phyloP scores from a whole-genome alignment of 768 basidiomycete species.

The Sutorius australiensis region DNA sequence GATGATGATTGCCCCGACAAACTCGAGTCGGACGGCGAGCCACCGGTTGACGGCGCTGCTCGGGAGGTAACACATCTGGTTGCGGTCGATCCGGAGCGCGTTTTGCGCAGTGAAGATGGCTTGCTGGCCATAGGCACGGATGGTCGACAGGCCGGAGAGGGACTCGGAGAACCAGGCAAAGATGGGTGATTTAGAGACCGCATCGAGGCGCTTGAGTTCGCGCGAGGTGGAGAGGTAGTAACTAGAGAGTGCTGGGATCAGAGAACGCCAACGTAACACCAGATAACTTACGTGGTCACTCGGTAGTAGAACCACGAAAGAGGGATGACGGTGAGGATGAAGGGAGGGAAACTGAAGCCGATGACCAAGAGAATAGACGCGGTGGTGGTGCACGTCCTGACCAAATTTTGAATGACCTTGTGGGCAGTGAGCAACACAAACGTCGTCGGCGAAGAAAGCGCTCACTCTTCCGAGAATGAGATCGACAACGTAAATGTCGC shows the following conservation, averaged over 20 bases:
- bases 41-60: conserved; percentile 77
- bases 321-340: conserved; percentile 72
- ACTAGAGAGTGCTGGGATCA: conserved; percentile 33
- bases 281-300: conserved; percentile 66
- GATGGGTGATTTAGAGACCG: conserved; percentile 86
- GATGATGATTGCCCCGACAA: conserved; percentile 79
- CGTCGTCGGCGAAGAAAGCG: background rate
- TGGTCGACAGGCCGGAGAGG: conserved; percentile 72
- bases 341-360: conserved; percentile 75
- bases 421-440: background rate
- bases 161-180: conserved; percentile 87
- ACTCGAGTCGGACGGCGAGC: conserved; percentile 81
- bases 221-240: conserved; percentile 87
- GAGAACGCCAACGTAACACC: background rate
- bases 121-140: conserved; percentile 77
- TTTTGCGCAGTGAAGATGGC: conserved; percentile 62
- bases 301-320: conserved; percentile 74
- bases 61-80: conserved; percentile 75
- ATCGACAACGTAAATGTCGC: conserved; percentile 85
- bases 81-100: conserved; percentile 74
- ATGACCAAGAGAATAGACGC: conserved; percentile 70
- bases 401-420: conserved; percentile 61
- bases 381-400: conserved; percentile 59
- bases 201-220: conserved; percentile 84
- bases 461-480: conserved; percentile 67